Percentiles rank a stretch among this genome's conserved stretches.
Evolutionary conservation across 352 stramenopile species (phyloP).

Genomic region (Globisporangium uncinulatum): DNA sequence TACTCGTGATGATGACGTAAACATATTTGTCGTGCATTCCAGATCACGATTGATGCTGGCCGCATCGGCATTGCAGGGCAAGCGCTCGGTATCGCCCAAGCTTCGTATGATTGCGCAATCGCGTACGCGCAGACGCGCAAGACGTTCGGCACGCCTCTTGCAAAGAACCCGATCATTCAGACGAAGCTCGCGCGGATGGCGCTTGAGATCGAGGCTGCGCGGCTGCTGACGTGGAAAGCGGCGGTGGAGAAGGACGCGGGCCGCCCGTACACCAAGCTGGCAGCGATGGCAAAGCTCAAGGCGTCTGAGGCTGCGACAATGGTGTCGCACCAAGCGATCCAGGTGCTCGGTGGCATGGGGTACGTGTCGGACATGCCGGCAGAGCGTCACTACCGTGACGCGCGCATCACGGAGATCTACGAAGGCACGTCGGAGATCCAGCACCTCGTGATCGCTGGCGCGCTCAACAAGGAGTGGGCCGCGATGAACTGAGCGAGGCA

Average conservation of each 20-base stretch:
- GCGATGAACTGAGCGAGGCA: constrained; percentile 30
- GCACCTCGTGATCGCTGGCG: constrained; percentile 93
- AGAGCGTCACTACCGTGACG: constrained; percentile 96
- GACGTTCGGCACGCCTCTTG: constrained; percentile 92
- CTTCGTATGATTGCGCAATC: constrained; percentile 93
- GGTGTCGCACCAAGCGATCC: constrained; percentile 95
- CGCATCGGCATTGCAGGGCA: constrained; percentile 95
- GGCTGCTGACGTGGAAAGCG: constrained; percentile 93
- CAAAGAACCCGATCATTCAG: constrained; percentile 85
- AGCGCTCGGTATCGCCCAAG: constrained; percentile 94
- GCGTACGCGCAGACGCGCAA: constrained; percentile 94
- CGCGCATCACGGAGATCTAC: constrained; percentile 97
- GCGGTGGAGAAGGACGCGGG: constrained; percentile 90
- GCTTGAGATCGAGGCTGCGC: constrained; percentile 89
- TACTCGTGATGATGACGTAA: not conserved
- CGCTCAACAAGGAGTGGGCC: constrained; percentile 96
- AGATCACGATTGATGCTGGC: constrained; percentile 92
- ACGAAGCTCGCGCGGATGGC: constrained; percentile 94
- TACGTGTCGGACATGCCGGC: constrained; percentile 97
- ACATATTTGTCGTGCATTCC: not conserved
- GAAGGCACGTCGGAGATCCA: constrained; percentile 97
- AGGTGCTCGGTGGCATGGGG: constrained; percentile 93
- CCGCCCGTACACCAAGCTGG: constrained; percentile 89
- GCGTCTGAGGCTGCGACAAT: constrained; percentile 95
- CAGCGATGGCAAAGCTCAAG: constrained; percentile 96